phyloP scores from a whole-genome alignment of 164 flowering plant species.

The Hamamelis virginiana region DNA sequence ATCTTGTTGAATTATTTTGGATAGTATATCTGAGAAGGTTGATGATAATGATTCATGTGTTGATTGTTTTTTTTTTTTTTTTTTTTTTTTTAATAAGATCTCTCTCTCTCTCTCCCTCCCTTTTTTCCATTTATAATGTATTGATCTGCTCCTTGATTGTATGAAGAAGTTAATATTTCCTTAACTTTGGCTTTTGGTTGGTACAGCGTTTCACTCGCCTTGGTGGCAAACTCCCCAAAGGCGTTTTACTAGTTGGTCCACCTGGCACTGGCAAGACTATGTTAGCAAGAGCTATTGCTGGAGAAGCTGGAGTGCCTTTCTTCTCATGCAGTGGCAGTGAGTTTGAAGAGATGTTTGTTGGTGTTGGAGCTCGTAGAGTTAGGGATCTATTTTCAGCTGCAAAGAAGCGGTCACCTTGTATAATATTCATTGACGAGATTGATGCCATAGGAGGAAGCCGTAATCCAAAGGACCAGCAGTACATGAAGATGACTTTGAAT shows the following conservation, averaged over 20 bases:
- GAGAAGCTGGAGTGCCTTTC: slow-evolving; percentile 98
- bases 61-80: not conserved
- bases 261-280: slow-evolving; percentile 99
- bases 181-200: slow-evolving; percentile 9
- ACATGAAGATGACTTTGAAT: slow-evolving; percentile 97
- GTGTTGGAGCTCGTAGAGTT: slow-evolving; percentile 95
- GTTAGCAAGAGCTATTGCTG: slow-evolving; percentile 99
- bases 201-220: slow-evolving; percentile 90
- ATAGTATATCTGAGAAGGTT: too few species aligned
- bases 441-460: slow-evolving; percentile 99
- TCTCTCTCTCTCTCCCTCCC: too few species aligned
- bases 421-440: slow-evolving; percentile 87
- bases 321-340: slow-evolving; percentile 98
- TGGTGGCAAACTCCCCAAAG: slow-evolving; percentile 98
- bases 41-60: not conserved
- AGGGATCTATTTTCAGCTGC: slow-evolving; percentile 91
- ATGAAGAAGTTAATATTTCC: not conserved
- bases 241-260: slow-evolving; percentile 95
- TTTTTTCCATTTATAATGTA: not conserved
- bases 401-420: slow-evolving; percentile 88
- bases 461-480: slow-evolving; percentile 89
- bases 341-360: slow-evolving; percentile 99
- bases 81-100: too few species aligned
- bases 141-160: not conserved
- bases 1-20: too few species aligned